Conservation (phyloP, 768 basidiomycete species). For the Pulveroboletus sp. region DNA sequence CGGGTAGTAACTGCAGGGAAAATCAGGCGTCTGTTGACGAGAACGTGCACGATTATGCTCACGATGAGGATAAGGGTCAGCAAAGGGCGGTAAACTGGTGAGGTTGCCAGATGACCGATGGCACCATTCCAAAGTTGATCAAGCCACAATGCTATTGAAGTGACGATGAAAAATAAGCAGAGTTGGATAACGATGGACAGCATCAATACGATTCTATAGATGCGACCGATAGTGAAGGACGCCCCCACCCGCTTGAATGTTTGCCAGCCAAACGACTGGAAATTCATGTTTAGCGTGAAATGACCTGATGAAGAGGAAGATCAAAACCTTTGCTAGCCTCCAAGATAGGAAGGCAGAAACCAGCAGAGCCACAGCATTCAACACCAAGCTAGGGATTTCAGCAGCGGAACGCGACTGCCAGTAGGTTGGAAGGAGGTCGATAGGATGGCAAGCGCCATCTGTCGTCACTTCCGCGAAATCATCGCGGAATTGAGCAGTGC, state of each 20-base stretch:
- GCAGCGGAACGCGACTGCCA: conserved; percentile 57
- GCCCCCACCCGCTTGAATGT: conserved; percentile 86
- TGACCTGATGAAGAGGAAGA: background rate
- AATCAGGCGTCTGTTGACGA: background rate
- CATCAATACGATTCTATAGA: conserved; percentile 68
- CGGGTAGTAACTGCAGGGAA: conserved; percentile 49
- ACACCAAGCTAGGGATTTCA: conserved; percentile 60
- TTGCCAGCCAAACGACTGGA: conserved; percentile 75
- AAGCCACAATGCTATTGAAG: conserved; percentile 69
- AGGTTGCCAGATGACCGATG: conserved; percentile 51
- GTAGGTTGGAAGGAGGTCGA: conserved; percentile 56
- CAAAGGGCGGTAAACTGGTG: conserved; percentile 49
- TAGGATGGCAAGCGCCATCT: conserved; percentile 57
- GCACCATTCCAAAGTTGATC: conserved; percentile 69
- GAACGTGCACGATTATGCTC: conserved; percentile 32
- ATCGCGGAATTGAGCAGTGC: conserved; percentile 54
- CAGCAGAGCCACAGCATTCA: conserved; percentile 59
- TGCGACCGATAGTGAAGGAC: conserved; percentile 63
- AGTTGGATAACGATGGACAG: conserved; percentile 73
- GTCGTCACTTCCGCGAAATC: conserved; percentile 56
- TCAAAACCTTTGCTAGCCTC: conserved; percentile 66
- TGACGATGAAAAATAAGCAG: conserved; percentile 72
- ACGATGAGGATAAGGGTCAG: conserved; percentile 58
- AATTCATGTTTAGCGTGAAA: background rate
- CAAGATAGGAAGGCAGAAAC: conserved; percentile 65